A percentile compares a stretch with the other conserved stretches of the same genome.
Evolutionary conservation across 495 filamentous ascomycete species (phyloP).

Genomic region (Evernia prunastri): DNA sequence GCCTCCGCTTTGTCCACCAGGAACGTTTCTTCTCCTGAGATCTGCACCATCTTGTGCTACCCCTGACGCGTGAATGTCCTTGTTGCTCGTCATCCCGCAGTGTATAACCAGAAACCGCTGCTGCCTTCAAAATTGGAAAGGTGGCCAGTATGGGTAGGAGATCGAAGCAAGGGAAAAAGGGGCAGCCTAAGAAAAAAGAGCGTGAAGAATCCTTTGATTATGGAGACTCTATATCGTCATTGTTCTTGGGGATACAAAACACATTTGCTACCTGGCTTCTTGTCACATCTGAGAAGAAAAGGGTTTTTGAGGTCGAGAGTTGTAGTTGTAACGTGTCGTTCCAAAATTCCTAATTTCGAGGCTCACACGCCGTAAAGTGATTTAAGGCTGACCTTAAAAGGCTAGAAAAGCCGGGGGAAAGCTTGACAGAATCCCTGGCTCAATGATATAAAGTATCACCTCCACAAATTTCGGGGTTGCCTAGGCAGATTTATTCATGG

Average conservation of each 20-base stretch:
- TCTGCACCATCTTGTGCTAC: constrained; percentile 56
- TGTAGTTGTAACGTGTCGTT: constrained; percentile 17
- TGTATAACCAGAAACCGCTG: not conserved
- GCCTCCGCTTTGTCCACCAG: constrained; percentile 41
- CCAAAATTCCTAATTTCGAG: not conserved
- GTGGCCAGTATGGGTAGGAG: not conserved
- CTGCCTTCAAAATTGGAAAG: not conserved
- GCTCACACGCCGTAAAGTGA: constrained; percentile 8
- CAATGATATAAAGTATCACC: not conserved
- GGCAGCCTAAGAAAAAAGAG: constrained; percentile 18
- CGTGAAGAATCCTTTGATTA: constrained; percentile 4
- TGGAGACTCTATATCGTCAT: constrained; percentile 9
- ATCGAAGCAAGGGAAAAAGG: constrained; percentile 10
- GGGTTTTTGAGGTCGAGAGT: not conserved
- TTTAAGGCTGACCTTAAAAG: not conserved
- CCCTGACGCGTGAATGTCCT: constrained; percentile 57
- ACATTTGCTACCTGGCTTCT: not conserved
- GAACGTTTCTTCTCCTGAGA: constrained; percentile 68
- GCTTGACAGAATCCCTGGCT: too few species aligned
- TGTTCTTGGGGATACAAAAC: not conserved
- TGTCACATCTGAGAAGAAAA: not conserved
- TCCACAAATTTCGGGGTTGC: too few species aligned
- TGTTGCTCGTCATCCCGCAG: constrained; percentile 43
- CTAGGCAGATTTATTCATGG: too few species aligned
- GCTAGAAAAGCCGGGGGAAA: not conserved